Conservation (phyloP, 352 stramenopile genomes). For the Globisporangium heterothallicum region DNA sequence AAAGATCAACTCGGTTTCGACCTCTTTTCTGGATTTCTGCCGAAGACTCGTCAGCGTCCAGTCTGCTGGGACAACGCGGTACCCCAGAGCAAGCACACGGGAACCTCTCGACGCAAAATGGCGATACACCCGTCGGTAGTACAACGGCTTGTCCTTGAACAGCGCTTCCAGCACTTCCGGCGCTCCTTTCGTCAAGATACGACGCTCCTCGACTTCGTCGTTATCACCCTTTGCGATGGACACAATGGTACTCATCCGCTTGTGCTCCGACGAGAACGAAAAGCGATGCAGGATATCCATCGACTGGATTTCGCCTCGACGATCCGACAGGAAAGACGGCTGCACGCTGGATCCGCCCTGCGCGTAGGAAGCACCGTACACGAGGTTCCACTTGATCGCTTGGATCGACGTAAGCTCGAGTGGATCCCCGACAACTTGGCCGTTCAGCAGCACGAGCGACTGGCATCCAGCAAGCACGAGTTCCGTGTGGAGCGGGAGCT, state of each 20-base stretch:
- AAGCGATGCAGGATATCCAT: conserved; percentile 79
- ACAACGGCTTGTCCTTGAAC: conserved; percentile 57
- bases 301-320: conserved; percentile 22
- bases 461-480: conserved; percentile 83
- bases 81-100: conserved; percentile 87
- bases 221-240: conserved; percentile 24
- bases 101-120: conserved; percentile 37
- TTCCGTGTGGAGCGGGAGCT: conserved; percentile 31
- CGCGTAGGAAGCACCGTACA: conserved; percentile 15
- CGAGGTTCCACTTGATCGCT: conserved; percentile 59
- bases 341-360: conserved; percentile 13
- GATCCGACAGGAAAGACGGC: conserved; percentile 26
- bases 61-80: conserved; percentile 40
- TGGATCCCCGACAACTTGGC: conserved; percentile 88
- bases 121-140: conserved; percentile 49
- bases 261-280: conserved; percentile 86
- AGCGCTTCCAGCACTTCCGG: conserved; percentile 87
- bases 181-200: conserved; percentile 90
- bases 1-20: conserved; percentile 87
- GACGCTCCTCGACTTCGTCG: conserved; percentile 23
- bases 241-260: conserved; percentile 90
- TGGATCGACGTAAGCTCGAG: conserved; percentile 90
- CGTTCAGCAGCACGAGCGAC: conserved; percentile 87
- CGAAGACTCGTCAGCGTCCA: conserved; percentile 20
- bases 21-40: conserved; percentile 27